These are phyloP conservation scores for Trichocladium uniseriatum DNA, from an alignment of 495 filamentous ascomycete genomes.

Conservation along the genomic window DNA sequence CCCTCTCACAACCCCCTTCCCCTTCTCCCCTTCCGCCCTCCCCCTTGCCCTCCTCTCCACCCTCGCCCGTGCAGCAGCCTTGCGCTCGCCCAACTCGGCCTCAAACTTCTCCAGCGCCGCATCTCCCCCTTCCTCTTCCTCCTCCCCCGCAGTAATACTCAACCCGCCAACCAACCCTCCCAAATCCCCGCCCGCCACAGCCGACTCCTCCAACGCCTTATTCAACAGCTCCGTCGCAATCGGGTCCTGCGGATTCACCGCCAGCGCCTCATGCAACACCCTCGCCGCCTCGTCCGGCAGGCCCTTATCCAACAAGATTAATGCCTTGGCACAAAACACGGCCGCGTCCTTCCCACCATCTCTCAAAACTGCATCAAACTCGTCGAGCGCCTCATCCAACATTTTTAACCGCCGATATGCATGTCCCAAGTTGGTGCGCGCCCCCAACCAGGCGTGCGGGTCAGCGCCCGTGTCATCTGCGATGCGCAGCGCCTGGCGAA, in stretches of 20 bases:
- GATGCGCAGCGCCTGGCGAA: constrained; percentile 62
- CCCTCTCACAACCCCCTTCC: constrained; percentile 16
- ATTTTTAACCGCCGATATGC: constrained; percentile 66
- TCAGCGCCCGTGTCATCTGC: constrained; percentile 74
- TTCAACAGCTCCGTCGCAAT: constrained; percentile 67
- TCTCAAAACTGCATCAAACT: constrained; percentile 76
- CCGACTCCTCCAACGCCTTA: constrained; percentile 63
- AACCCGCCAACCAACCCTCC: constrained; percentile 4
- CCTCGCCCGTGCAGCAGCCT: constrained; percentile 17
- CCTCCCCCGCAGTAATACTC: too few species aligned
- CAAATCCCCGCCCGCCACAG: constrained; percentile 24
- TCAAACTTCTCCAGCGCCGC: constrained; percentile 30
- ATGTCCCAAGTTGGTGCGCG: constrained; percentile 81
- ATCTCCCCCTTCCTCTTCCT: constrained; percentile 16
- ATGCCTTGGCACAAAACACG: constrained; percentile 62
- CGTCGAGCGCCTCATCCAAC: constrained; percentile 58
- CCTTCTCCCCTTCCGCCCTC: constrained; percentile 14
- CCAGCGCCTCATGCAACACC: constrained; percentile 64
- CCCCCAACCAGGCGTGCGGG: constrained; percentile 75
- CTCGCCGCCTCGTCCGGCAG: constrained; percentile 58
- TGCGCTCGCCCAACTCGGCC: constrained; percentile 21
- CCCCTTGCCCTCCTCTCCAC: constrained; percentile 12
- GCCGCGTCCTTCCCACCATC: constrained; percentile 63
- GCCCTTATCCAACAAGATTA: constrained; percentile 61
- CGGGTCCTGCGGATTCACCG: constrained; percentile 56